A percentile compares a stretch with the other conserved stretches of the same genome.
Evolutionary conservation across 2,329 filamentous ascomycete genomes (phyloP).

Genomic region (Alternaria gansuensis): DNA sequence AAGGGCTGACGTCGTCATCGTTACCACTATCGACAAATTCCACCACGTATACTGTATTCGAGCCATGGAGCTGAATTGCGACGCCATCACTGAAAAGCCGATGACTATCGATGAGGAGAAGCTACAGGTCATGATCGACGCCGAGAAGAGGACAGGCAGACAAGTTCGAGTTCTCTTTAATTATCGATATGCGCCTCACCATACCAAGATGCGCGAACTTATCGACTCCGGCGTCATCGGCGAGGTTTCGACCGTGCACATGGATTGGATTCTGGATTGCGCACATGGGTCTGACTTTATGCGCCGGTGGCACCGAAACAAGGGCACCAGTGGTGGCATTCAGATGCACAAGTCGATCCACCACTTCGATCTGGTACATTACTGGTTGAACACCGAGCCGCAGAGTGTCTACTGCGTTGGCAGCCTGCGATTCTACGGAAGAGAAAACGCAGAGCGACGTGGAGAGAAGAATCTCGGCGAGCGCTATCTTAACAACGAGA

Average conservation of each 20-base stretch:
- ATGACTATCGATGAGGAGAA: slow-evolving; percentile 69
- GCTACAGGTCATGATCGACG: slow-evolving; percentile 64
- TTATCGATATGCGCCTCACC: slow-evolving; percentile 71
- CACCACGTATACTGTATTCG: slow-evolving; percentile 68
- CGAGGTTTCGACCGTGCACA: slow-evolving; percentile 65
- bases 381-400: slow-evolving; percentile 67
- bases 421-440: slow-evolving; percentile 67
- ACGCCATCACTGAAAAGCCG: slow-evolving; percentile 70
- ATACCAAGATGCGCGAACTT: slow-evolving; percentile 67
- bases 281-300: slow-evolving; percentile 70
- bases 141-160: slow-evolving; percentile 61
- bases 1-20: slow-evolving; percentile 67
- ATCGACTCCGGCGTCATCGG: slow-evolving; percentile 65
- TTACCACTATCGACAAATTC: slow-evolving; percentile 70
- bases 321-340: slow-evolving; percentile 66
- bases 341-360: slow-evolving; percentile 71
- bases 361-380: slow-evolving; percentile 71
- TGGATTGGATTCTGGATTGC: slow-evolving; percentile 71
- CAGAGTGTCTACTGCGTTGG: slow-evolving; percentile 67
- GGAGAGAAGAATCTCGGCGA: slow-evolving; percentile 63
- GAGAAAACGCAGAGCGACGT: slow-evolving; percentile 67
- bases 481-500: slow-evolving; percentile 61
- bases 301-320: slow-evolving; percentile 70
- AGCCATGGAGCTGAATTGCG: slow-evolving; percentile 67
- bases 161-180: slow-evolving; percentile 69